Evolutionary conservation across 108 stramenopile species (phyloP).

Genomic region (Skeletonema menzelii): DNA sequence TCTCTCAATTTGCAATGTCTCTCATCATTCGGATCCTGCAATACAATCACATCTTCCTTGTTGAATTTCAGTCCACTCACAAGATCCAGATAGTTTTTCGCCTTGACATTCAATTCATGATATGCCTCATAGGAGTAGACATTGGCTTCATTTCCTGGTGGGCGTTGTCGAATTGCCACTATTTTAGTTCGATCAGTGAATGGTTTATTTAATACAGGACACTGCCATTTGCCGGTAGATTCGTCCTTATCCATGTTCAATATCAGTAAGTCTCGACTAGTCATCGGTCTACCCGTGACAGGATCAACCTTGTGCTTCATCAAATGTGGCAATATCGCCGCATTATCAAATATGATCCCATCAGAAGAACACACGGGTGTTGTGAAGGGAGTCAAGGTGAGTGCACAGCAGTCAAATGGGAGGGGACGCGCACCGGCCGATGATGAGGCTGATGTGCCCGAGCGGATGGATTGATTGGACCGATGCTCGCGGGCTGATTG

Average conservation of each 20-base stretch:
- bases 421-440: constrained; percentile 52
- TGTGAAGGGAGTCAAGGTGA: constrained; percentile 85
- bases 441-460: constrained; percentile 30
- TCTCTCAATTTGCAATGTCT: constrained; percentile 55
- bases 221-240: constrained; percentile 90
- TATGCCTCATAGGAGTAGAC: constrained; percentile 88
- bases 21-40: constrained; percentile 79
- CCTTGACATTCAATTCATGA: constrained; percentile 80
- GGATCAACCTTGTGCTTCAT: constrained; percentile 87
- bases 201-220: constrained; percentile 95
- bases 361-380: constrained; percentile 72
- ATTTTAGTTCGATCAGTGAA: constrained; percentile 90
- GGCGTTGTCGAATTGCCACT: constrained; percentile 78
- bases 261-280: constrained; percentile 69
- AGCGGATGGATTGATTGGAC: constrained; percentile 58
- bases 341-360: constrained; percentile 92
- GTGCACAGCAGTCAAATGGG: constrained; percentile 96
- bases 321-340: constrained; percentile 84
- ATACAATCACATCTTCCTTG: constrained; percentile 69
- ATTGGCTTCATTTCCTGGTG: constrained; percentile 61
- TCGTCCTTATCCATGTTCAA: constrained; percentile 89
- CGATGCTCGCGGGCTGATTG: constrained; percentile 77
- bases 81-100: constrained; percentile 76
- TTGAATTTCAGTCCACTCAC: constrained; percentile 69
- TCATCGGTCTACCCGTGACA: constrained; percentile 70